phyloP scores from a whole-genome alignment of 2,329 filamentous ascomycete species.

The Fusarium sp. region DNA sequence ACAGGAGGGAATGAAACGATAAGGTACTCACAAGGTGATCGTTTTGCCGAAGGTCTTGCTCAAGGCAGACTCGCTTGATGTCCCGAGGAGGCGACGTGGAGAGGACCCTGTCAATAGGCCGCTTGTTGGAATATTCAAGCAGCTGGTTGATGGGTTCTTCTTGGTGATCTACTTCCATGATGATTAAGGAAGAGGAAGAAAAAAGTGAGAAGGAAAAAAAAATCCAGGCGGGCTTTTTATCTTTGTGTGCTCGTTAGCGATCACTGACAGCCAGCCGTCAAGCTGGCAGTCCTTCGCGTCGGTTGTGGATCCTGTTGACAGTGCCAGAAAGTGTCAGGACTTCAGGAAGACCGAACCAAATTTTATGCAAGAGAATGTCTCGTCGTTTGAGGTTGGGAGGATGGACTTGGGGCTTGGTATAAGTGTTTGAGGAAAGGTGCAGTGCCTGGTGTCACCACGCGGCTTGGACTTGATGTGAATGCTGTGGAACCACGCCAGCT shows the following conservation, averaged over 20 bases:
- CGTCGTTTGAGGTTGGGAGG: not conserved
- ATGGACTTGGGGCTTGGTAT: not conserved
- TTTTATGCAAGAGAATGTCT: not conserved
- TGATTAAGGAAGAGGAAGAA: not conserved
- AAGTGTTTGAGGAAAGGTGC: not conserved
- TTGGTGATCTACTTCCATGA: not conserved
- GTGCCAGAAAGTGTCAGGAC: not conserved
- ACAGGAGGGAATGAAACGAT: no score
- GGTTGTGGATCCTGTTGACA: not conserved
- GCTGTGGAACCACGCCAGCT: not conserved
- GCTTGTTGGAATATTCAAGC: slow-evolving; percentile 1
- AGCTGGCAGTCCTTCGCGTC: not conserved
- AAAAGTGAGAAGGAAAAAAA: not conserved
- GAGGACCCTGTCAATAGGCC: not conserved
- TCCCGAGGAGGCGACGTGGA: not conserved
- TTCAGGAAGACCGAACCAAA: no score
- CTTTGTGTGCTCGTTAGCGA: not conserved
- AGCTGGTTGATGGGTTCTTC: not conserved
- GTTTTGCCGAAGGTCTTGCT: not conserved
- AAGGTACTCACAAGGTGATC: slow-evolving; percentile 1
- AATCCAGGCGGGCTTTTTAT: not conserved
- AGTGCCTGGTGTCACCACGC: not conserved
- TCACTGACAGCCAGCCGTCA: not conserved
- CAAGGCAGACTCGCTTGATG: not conserved
- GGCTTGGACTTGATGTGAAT: not conserved